Percentiles rank a stretch among this genome's conserved stretches.
Conservation (phyloP, 2,329 filamentous ascomycete species). For the Cordyceps militaris region DNA sequence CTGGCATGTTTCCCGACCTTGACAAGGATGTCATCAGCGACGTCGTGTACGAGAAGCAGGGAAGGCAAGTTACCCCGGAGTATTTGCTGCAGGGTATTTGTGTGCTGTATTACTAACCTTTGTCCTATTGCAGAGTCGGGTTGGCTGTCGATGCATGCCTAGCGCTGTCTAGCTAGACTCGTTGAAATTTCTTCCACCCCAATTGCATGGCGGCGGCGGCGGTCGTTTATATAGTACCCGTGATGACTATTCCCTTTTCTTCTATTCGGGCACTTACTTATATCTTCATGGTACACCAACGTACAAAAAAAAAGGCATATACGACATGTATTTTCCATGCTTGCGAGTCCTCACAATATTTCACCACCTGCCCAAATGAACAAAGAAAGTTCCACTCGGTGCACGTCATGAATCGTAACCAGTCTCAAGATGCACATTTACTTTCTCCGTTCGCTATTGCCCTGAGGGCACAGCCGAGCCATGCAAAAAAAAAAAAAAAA, state of each 20-base stretch:
- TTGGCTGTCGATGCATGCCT: slow-evolving; percentile 82
- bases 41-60: slow-evolving; percentile 92
- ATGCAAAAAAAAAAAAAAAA: no score
- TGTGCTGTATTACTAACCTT: not conserved
- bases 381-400: no score
- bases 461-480: no score
- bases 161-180: slow-evolving; percentile 48
- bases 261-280: not conserved
- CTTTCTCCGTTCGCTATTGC: no score
- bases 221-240: not conserved
- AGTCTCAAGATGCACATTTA: no score
- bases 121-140: slow-evolving; percentile 57
- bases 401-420: no score
- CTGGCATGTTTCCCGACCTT: slow-evolving; percentile 93
- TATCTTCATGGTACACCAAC: not conserved
- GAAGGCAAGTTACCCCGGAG: slow-evolving; percentile 61
- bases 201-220: not conserved
- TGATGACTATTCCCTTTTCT: not conserved
- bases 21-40: slow-evolving; percentile 94
- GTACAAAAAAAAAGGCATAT: no score
- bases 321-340: no score
- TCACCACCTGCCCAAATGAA: no score
- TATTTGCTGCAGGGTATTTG: not conserved
- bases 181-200: not conserved
- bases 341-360: no score